Evolutionary conservation across 2,329 filamentous ascomycete species (phyloP).

Genomic region (Shiraia bambusicola): DNA sequence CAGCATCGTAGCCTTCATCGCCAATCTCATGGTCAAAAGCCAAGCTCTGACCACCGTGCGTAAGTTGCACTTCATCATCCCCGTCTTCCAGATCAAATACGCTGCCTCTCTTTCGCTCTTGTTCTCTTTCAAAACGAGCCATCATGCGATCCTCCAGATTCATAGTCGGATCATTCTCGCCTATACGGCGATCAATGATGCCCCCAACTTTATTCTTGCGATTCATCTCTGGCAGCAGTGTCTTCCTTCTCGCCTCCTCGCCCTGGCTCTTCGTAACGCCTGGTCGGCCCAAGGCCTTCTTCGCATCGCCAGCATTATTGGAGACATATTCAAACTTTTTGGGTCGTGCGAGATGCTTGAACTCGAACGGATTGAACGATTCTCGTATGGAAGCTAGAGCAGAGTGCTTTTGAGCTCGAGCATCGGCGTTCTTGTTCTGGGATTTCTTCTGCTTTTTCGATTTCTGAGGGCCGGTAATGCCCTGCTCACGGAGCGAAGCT

Average conservation of each 20-base stretch:
- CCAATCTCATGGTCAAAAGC: conserved; percentile 58
- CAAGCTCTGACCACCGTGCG: conserved; percentile 78
- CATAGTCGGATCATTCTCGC: conserved; percentile 93
- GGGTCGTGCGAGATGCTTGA: conserved; percentile 75
- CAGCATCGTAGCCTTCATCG: conserved; percentile 76
- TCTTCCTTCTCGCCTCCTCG: conserved; percentile 83
- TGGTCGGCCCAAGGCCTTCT: conserved; percentile 68
- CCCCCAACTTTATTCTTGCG: conserved; percentile 87
- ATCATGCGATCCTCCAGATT: conserved; percentile 89
- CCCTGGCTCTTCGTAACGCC: conserved; percentile 81
- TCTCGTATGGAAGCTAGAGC: conserved; percentile 86
- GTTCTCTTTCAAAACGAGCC: conserved; percentile 86
- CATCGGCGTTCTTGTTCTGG: conserved; percentile 69
- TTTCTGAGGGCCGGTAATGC: conserved; percentile 85
- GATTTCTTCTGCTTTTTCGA: conserved; percentile 88
- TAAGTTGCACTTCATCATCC: conserved; percentile 70
- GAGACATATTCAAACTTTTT: conserved; percentile 85
- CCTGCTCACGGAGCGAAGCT: conserved; percentile 82
- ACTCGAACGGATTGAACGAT: conserved; percentile 96
- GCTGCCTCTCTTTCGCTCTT: conserved; percentile 76
- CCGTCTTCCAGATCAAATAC: conserved; percentile 91
- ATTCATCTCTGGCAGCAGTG: conserved; percentile 86
- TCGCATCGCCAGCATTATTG: conserved; percentile 54
- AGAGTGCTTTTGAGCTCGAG: conserved; percentile 73
- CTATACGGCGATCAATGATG: conserved; percentile 89